phyloP scores from a whole-genome alignment of 768 basidiomycete genomes.

The Lactifluus hygrophoroides region DNA sequence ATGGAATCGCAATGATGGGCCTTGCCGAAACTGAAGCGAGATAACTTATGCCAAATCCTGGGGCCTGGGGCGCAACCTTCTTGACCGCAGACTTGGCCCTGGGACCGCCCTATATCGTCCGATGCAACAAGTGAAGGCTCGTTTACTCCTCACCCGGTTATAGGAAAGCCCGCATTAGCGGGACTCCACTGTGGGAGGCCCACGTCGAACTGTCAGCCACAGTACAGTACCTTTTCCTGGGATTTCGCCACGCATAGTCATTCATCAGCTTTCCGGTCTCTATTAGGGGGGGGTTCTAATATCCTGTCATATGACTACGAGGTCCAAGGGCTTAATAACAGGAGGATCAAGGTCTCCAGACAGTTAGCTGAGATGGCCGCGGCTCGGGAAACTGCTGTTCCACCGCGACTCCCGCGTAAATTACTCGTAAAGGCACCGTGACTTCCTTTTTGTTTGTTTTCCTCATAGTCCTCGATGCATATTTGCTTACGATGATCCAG shows the following conservation, averaged over 20 bases:
- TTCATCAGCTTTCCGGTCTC: neutral
- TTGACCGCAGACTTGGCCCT: neutral
- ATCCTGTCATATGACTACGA: slow-evolving; percentile 9
- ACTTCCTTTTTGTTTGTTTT: no score
- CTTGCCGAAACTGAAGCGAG: no score
- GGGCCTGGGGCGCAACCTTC: neutral
- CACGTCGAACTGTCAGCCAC: slow-evolving; percentile 1
- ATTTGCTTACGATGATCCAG: no score
- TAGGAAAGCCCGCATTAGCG: neutral
- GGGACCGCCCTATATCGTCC: neutral
- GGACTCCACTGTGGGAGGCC: no score
- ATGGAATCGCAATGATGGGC: no score
- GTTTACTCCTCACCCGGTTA: neutral
- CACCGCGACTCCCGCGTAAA: no score
- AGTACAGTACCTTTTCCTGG: no score
- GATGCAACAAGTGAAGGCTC: neutral
- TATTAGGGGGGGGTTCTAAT: neutral
- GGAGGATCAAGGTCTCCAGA: neutral
- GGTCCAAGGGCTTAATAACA: neutral
- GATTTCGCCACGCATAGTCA: no score
- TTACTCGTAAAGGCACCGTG: neutral
- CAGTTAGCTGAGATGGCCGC: neutral
- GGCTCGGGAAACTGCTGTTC: neutral
- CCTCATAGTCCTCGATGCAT: no score
- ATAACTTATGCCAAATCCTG: no score